Percentiles rank a stretch among this genome's conserved stretches.
Conservation (phyloP, 2,329 filamentous ascomycete species). For the Colletotrichum simmondsii region DNA sequence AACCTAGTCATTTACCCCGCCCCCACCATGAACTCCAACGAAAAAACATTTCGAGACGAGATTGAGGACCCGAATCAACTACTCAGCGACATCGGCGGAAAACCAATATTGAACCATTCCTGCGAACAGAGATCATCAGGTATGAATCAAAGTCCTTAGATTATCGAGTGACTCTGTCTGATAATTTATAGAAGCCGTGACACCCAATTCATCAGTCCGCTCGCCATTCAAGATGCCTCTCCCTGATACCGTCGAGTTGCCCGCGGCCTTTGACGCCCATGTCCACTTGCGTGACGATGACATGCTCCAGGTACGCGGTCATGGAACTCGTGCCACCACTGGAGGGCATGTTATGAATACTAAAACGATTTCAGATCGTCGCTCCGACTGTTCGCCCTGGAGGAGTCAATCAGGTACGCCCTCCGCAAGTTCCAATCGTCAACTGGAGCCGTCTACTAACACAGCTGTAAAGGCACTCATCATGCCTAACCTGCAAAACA, state of each 20-base stretch:
- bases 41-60: conserved; percentile 30
- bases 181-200: background rate
- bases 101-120: background rate
- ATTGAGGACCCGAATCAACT: background rate
- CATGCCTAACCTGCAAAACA: conserved; percentile 73
- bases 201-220: background rate
- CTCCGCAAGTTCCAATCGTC: background rate
- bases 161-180: background rate
- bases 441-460: background rate
- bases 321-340: too few species aligned
- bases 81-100: background rate
- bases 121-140: background rate
- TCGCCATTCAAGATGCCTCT: conserved; percentile 25
- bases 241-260: conserved; percentile 58
- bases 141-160: background rate
- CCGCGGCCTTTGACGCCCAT: conserved; percentile 74
- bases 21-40: conserved; percentile 31
- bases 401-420: conserved; percentile 65
- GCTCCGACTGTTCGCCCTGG: conserved; percentile 64
- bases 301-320: conserved; percentile 59
- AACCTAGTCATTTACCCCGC: conserved; percentile 31
- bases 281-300: conserved; percentile 77
- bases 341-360: background rate
- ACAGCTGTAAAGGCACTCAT: conserved; percentile 6
- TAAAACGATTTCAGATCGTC: conserved; percentile 46